These are phyloP conservation scores for Scheffersomyces stipitis DNA, from an alignment of 805 yeast genomes.

Conservation along the genomic window DNA sequence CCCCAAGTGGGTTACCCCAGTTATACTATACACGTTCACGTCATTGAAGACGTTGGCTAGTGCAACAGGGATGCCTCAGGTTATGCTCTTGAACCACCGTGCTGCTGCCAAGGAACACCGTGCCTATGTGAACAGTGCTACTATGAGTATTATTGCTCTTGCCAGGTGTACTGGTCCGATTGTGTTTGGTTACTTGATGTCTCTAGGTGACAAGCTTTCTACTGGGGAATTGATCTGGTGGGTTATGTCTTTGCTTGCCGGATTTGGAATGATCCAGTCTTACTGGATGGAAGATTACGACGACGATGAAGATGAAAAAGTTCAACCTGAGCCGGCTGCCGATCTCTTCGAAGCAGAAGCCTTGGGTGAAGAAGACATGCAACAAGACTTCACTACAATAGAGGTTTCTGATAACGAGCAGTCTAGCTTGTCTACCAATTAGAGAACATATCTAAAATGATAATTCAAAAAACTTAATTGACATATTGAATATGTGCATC, in stretches of 20 bases:
- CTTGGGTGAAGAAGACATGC: background rate
- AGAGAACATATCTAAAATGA: too few species aligned
- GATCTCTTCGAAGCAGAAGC: background rate
- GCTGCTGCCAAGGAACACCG: slow-evolving; percentile 34
- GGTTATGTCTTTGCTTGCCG: slow-evolving; percentile 28
- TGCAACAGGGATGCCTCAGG: slow-evolving; percentile 38
- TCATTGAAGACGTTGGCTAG: slow-evolving; percentile 32
- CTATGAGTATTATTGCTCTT: slow-evolving; percentile 33
- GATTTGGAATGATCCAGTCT: slow-evolving; percentile 28
- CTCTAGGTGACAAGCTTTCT: slow-evolving; percentile 24
- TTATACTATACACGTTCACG: slow-evolving; percentile 27
- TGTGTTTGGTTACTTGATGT: slow-evolving; percentile 34
- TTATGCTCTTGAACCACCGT: slow-evolving; percentile 33
- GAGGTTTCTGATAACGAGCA: background rate
- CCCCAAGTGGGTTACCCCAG: slow-evolving; percentile 32
- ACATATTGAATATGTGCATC: too few species aligned
- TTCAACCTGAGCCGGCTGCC: background rate
- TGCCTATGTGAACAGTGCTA: slow-evolving; percentile 34
- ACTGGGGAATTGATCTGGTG: slow-evolving; percentile 36
- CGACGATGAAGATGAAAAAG: slow-evolving; percentile 14
- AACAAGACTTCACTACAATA: background rate
- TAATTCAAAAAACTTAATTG: too few species aligned
- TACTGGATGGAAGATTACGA: slow-evolving; percentile 27
- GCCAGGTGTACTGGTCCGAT: slow-evolving; percentile 35
- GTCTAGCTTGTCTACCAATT: too few species aligned